Percentiles rank a stretch among this genome's conserved stretches.
phyloP scores from a whole-genome alignment of 2,329 filamentous ascomycete species.

The Westerdykella sp. region DNA sequence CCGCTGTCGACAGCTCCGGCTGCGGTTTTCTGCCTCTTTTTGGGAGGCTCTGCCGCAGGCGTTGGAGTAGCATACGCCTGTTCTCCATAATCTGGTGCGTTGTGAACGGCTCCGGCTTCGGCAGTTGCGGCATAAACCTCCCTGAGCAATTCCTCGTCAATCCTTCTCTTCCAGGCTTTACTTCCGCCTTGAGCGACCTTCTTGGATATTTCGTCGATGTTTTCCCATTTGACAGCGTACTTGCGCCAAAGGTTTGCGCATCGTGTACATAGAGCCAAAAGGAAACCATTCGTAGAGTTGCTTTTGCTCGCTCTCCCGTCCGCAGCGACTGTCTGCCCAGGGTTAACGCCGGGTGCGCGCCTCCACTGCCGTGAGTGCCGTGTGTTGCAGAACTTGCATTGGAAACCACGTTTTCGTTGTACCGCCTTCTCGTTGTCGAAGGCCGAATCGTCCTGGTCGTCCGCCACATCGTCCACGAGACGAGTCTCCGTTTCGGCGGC shows the following conservation, averaged over 20 bases:
- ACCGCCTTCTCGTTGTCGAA: constrained; percentile 84
- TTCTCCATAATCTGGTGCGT: constrained; percentile 24
- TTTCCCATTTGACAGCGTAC: constrained; percentile 94
- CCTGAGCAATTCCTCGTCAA: constrained; percentile 87
- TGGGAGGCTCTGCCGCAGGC: constrained; percentile 44
- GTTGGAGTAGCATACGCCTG: constrained; percentile 19
- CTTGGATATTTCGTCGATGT: constrained; percentile 82
- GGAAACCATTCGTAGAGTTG: constrained; percentile 60
- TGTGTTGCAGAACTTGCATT: constrained; percentile 87
- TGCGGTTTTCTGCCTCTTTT: constrained; percentile 54
- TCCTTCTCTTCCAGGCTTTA: constrained; percentile 77
- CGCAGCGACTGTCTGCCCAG: constrained; percentile 61
- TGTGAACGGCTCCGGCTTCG: constrained; percentile 22
- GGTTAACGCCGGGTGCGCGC: constrained; percentile 70
- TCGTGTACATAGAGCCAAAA: constrained; percentile 79
- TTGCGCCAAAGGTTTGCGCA: constrained; percentile 93
- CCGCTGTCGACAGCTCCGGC: constrained; percentile 44
- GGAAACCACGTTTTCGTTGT: constrained; percentile 72
- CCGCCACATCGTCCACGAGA: constrained; percentile 83
- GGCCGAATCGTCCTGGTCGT: constrained; percentile 89
- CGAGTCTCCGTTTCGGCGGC: constrained; percentile 58
- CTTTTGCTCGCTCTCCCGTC: constrained; percentile 74
- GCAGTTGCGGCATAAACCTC: constrained; percentile 46
- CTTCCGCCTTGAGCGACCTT: constrained; percentile 75
- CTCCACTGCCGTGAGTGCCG: constrained; percentile 84